Evolutionary conservation across 192 early-diverging fungal species (phyloP).

Genomic region (Podila epicladia): DNA sequence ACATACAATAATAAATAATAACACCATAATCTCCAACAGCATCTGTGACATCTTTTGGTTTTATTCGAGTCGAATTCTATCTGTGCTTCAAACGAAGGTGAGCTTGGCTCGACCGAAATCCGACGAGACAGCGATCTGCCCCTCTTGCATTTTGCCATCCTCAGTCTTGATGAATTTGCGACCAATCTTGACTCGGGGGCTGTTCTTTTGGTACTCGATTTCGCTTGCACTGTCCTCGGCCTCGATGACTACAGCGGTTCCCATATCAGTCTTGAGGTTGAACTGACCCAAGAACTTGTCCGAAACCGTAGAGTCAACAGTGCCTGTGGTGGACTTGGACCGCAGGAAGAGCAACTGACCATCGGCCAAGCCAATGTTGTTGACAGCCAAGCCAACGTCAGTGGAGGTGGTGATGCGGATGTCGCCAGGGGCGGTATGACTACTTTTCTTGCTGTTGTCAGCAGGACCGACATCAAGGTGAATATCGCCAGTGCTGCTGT

Average conservation of each 20-base stretch:
- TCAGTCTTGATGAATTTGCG: constrained; percentile 16
- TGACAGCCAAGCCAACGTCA: neutral
- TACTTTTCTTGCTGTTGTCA: neutral
- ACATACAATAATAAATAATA: too few relatives aligned
- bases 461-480: neutral
- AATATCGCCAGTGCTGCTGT: neutral
- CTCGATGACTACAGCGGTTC: constrained; percentile 11
- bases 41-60: neutral
- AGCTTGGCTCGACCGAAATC: neutral
- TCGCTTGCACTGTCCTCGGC: constrained; percentile 4
- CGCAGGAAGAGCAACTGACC: constrained; percentile 3
- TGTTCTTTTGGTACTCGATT: constrained; percentile 31
- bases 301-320: neutral
- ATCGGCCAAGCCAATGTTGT: neutral
- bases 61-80: neutral
- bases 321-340: neutral
- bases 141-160: neutral
- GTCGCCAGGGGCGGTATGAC: neutral
- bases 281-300: constrained; percentile 34
- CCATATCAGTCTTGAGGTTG: neutral
- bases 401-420: neutral
- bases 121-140: neutral
- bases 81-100: neutral
- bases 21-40: neutral
- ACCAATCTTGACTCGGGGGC: constrained; percentile 15